Conservation (phyloP, 352 stramenopile genomes). For the Thalassiosira livingstoniorum region DNA sequence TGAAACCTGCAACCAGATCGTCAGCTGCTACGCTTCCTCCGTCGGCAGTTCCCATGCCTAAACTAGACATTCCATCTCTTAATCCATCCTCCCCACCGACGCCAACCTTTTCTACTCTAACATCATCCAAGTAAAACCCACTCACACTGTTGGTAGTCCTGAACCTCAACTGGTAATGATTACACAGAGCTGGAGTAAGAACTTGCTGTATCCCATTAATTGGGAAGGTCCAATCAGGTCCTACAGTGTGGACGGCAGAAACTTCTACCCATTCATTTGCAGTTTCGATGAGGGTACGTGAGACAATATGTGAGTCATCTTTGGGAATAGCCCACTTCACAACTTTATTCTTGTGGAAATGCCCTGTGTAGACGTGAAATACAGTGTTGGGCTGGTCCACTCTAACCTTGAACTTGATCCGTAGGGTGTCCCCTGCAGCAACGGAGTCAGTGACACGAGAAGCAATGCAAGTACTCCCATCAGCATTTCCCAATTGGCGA, state of each 20-base stretch:
- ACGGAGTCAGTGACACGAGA: conserved; percentile 21
- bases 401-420: conserved; percentile 43
- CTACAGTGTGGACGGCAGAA: conserved; percentile 40
- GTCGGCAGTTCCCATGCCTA: no score
- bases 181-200: conserved; percentile 32
- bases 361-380: conserved; percentile 52
- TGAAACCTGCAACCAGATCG: conserved; percentile 40
- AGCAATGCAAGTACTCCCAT: conserved; percentile 19
- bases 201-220: conserved; percentile 13
- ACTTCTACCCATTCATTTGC: conserved; percentile 44
- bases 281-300: conserved; percentile 23
- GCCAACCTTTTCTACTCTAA: conserved; percentile 38
- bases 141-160: conserved; percentile 3
- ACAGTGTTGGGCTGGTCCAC: conserved; percentile 22
- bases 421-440: conserved; percentile 37
- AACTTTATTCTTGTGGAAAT: conserved; percentile 32
- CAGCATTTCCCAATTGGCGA: conserved; percentile 35
- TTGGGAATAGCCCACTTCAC: conserved; percentile 20
- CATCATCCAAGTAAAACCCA: conserved; percentile 47
- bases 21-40: conserved; percentile 2
- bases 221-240: conserved; percentile 52
- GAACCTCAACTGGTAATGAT: conserved; percentile 56
- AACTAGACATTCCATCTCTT: neutral
- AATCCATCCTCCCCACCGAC: neutral
- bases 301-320: conserved; percentile 53